These are phyloP conservation scores for Diplodia scrobiculata DNA, from an alignment of 2,329 filamentous ascomycete species.

Conservation along the genomic window DNA sequence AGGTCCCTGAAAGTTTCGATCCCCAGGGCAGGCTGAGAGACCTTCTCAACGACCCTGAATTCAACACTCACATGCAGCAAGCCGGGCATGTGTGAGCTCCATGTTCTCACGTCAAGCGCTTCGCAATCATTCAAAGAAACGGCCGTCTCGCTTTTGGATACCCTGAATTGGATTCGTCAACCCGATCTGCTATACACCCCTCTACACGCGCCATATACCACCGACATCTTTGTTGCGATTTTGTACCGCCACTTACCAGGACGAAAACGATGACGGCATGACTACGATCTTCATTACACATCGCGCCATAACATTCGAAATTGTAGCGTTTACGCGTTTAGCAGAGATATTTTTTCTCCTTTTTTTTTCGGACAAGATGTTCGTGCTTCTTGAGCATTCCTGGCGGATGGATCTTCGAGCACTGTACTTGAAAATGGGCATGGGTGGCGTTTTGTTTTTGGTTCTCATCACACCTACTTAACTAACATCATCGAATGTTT, in stretches of 20 bases:
- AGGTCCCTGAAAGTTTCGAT: slow-evolving; percentile 41
- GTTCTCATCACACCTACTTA: not conserved
- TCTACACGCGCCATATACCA: not conserved
- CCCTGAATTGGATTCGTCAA: slow-evolving; percentile 2
- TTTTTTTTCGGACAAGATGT: not conserved
- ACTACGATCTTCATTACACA: not conserved
- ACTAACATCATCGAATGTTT: not conserved
- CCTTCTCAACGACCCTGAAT: slow-evolving; percentile 32
- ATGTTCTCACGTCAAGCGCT: slow-evolving; percentile 29
- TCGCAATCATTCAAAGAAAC: not conserved
- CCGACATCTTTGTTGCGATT: not conserved
- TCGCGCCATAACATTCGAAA: not conserved
- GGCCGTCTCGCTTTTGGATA: slow-evolving; percentile 11
- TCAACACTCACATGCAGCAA: not conserved
- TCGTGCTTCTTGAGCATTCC: not conserved
- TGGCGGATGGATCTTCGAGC: not conserved
- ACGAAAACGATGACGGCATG: not conserved
- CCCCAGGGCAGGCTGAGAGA: slow-evolving; percentile 36
- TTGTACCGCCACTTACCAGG: not conserved
- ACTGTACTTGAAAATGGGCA: not conserved
- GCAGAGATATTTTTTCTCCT: not conserved
- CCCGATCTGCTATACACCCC: slow-evolving; percentile 12
- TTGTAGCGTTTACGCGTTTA: slow-evolving; percentile 11
- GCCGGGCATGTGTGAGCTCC: not conserved
- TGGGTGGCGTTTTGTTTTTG: not conserved